phyloP scores from a whole-genome alignment of 164 flowering plant genomes.

The Dillenia suffruticosa region DNA sequence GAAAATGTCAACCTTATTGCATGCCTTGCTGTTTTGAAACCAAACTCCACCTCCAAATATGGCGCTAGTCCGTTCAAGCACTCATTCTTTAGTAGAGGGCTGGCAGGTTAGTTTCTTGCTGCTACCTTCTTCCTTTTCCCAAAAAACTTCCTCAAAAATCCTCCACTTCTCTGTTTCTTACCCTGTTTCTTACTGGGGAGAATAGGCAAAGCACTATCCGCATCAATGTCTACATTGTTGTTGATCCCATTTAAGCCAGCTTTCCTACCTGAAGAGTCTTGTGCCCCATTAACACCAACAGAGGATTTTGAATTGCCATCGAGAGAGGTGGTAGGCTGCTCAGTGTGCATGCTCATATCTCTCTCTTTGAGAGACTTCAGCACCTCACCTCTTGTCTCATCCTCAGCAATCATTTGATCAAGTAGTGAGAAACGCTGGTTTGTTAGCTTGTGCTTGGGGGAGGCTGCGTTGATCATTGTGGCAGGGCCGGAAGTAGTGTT shows the following conservation, averaged over 20 bases:
- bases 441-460: slow-evolving; percentile 17
- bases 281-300: too few species aligned
- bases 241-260: too few species aligned
- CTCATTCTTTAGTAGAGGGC: too few species aligned
- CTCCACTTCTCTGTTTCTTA: slow-evolving; percentile 22
- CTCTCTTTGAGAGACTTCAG: slow-evolving; percentile 34
- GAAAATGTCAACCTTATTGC: too few species aligned
- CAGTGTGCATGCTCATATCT: slow-evolving; percentile 26
- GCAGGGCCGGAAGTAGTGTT: not conserved
- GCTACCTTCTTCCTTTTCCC: slow-evolving; percentile 28
- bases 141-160: slow-evolving; percentile 51
- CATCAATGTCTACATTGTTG: not conserved
- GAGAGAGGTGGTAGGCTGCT: slow-evolving; percentile 14
- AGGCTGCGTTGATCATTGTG: too few species aligned
- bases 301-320: slow-evolving; percentile 5
- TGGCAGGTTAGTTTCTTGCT: too few species aligned
- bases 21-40: too few species aligned
- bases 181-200: slow-evolving; percentile 45
- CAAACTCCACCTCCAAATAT: too few species aligned
- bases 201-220: slow-evolving; percentile 41
- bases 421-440: slow-evolving; percentile 51
- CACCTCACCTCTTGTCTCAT: slow-evolving; percentile 21
- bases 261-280: too few species aligned
- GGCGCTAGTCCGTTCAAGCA: too few species aligned
- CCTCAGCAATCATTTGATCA: slow-evolving; percentile 67